These are phyloP conservation scores for Trebouxia sp. DNA, from an alignment of 139 green algal genomes.

Conservation along the genomic window DNA sequence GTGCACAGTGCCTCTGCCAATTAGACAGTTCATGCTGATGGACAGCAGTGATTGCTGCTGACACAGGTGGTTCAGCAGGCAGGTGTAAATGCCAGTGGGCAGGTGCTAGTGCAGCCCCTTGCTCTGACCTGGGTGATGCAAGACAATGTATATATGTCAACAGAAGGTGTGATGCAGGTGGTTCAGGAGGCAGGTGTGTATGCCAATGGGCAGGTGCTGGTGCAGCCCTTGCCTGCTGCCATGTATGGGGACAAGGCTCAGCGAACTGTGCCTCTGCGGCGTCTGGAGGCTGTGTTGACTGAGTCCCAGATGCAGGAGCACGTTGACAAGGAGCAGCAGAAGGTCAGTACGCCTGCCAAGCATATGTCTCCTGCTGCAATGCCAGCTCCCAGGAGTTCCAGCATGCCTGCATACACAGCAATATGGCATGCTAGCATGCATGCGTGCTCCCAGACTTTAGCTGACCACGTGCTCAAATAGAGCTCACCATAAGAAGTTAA, in stretches of 20 bases:
- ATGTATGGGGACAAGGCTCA: constrained; percentile 51
- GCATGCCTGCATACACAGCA: too few relatives aligned
- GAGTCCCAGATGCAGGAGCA: constrained; percentile 50
- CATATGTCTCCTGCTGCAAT: too few relatives aligned
- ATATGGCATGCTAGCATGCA: too few relatives aligned
- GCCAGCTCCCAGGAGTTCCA: too few relatives aligned
- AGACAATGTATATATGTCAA: not conserved
- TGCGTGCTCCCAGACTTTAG: too few relatives aligned
- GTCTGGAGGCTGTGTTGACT: constrained; percentile 55
- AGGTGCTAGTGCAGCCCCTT: constrained; percentile 59
- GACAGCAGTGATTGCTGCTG: too few relatives aligned
- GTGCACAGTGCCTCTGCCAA: constrained; percentile 48
- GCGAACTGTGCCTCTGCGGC: constrained; percentile 50
- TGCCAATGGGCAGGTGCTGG: constrained; percentile 51
- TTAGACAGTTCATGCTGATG: too few relatives aligned
- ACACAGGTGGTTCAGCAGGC: constrained; percentile 46
- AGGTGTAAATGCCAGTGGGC: constrained; percentile 53
- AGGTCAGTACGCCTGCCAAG: too few relatives aligned
- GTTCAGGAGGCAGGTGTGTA: constrained; percentile 53
- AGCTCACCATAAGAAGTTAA: too few relatives aligned
- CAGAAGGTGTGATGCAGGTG: constrained; percentile 32
- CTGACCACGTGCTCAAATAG: too few relatives aligned
- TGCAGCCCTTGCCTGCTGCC: constrained; percentile 59
- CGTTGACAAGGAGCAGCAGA: constrained; percentile 50
- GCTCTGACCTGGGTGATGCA: not conserved